Evolutionary conservation across 1,284 basidiomycete species (phyloP).

Genomic region (Cutaneotrichosporon sp.): DNA sequence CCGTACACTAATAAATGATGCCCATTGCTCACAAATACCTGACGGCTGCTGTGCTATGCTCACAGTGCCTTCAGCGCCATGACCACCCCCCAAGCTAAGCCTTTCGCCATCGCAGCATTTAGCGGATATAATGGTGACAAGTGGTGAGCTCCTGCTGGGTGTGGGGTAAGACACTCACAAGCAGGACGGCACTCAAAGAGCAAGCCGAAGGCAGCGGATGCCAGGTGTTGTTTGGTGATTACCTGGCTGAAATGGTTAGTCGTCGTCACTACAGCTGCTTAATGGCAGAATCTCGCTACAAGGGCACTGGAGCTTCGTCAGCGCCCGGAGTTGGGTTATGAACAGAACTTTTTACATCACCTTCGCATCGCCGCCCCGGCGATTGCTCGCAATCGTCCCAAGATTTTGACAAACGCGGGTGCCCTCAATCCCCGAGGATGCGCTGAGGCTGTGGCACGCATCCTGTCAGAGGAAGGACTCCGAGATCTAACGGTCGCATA

Average conservation of each 20-base stretch:
- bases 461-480: conserved; percentile 6
- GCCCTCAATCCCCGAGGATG: conserved; percentile 19
- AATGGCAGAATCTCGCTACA: conserved; percentile 17
- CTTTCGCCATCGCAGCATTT: conserved; percentile 19
- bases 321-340: conserved; percentile 20
- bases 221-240: conserved; percentile 19
- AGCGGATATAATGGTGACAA: conserved; percentile 12
- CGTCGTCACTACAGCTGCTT: background rate
- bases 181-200: conserved; percentile 9
- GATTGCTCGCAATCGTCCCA: conserved; percentile 13
- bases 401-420: conserved; percentile 23
- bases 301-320: conserved; percentile 16
- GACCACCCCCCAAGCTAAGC: too few relatives aligned
- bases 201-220: conserved; percentile 10
- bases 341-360: conserved; percentile 21
- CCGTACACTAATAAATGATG: too few relatives aligned
- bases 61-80: too few relatives aligned
- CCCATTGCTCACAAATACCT: too few relatives aligned
- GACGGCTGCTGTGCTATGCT: too few relatives aligned
- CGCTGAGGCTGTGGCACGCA: conserved; percentile 10
- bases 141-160: conserved; percentile 1
- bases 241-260: conserved; percentile 20
- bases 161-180: background rate
- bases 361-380: conserved; percentile 8
- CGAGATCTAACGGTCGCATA: conserved; percentile 10